Percentiles rank a stretch among this genome's conserved stretches.
Evolutionary conservation across 352 stramenopile genomes (phyloP).

Genomic region (Phytopythium helicoides): DNA sequence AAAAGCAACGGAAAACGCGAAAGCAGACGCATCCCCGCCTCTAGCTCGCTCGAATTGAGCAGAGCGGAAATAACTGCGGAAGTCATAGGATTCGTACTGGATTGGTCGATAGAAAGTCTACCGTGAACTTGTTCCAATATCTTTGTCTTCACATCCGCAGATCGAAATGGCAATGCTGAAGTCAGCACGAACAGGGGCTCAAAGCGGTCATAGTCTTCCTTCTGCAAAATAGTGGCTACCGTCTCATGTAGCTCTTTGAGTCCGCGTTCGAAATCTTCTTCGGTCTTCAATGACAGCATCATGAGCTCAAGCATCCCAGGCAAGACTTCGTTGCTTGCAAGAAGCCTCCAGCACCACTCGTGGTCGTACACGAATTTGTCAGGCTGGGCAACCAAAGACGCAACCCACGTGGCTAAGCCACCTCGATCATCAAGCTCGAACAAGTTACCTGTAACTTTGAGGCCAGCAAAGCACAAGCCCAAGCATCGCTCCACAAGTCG

Average conservation of each 20-base stretch:
- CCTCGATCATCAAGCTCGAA: conserved; percentile 39
- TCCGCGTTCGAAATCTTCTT: conserved; percentile 15
- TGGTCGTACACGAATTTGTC: conserved; percentile 50
- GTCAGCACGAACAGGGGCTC: conserved; percentile 39
- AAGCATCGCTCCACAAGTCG: conserved; percentile 63
- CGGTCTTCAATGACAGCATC: conserved; percentile 31
- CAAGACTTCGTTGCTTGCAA: conserved; percentile 41
- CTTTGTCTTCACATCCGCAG: conserved; percentile 35
- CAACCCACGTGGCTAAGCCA: conserved; percentile 34
- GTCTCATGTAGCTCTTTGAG: conserved; percentile 41
- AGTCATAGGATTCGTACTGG: conserved; percentile 43
- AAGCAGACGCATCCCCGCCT: conserved; percentile 60
- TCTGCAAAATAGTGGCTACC: conserved; percentile 39
- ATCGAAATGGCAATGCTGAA: conserved; percentile 20
- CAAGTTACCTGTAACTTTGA: conserved; percentile 39
- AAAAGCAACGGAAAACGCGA: conserved; percentile 61
- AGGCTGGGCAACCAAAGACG: conserved; percentile 44
- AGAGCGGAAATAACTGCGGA: conserved; percentile 66
- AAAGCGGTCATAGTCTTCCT: conserved; percentile 36
- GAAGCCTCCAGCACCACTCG: conserved; percentile 54
- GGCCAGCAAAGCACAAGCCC: conserved; percentile 53
- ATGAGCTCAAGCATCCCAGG: conserved; percentile 49
- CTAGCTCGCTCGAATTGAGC: conserved; percentile 54
- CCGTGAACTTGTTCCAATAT: conserved; percentile 53
- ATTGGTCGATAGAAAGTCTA: conserved; percentile 32